Conservation (phyloP, 176 grass and related monocot species). For the bread wheat (Triticum aestivum) region IWGSC_CS_RefSeq_v2.1 NC_057808.1:258305397-258305896, state of each 20-base stretch:
- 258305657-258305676: constrained; percentile 81
- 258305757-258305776: not conserved
- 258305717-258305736: not conserved
- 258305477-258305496: constrained; percentile 51
- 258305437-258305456: constrained; percentile 57
- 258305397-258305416: constrained; percentile 57
- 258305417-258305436: constrained; percentile 84
- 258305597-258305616: constrained; percentile 66
- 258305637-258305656: constrained; percentile 55
- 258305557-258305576: not conserved
- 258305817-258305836: not conserved
- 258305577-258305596: constrained; percentile 69
- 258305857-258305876: constrained; percentile 96
- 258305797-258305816: not conserved
- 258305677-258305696: constrained; percentile 82
- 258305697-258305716: constrained; percentile 7
- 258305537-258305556: not conserved
- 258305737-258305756: constrained; percentile 8
- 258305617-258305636: constrained; percentile 71
- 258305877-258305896: constrained; percentile 60
- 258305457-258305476: constrained; percentile 59
- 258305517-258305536: not conserved
- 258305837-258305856: constrained; percentile 60
- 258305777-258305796: not conserved
- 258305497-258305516: constrained; percentile 1